A percentile compares a stretch with the other conserved stretches of the same genome.
Evolutionary conservation across 257 asterid species (phyloP).

Genomic region (Lycium ferocissimum): DNA sequence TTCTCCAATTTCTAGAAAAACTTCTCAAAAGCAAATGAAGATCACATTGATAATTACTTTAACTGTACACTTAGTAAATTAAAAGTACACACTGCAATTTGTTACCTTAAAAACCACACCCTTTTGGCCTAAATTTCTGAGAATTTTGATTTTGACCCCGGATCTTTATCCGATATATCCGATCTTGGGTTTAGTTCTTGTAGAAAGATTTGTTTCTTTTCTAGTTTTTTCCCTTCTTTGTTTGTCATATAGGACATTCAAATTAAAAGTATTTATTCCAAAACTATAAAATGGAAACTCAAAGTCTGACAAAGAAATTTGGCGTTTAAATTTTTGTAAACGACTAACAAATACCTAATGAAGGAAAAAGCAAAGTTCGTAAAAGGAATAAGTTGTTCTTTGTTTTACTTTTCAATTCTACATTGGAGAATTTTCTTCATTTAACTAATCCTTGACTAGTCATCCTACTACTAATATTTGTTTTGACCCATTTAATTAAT

Average conservation of each 20-base stretch:
- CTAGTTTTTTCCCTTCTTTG: too few species aligned
- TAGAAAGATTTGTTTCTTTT: neutral
- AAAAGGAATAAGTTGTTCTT: neutral
- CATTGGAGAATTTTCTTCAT: neutral
- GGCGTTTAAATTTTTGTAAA: neutral
- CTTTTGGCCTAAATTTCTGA: neutral
- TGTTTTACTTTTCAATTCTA: neutral
- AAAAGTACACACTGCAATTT: neutral
- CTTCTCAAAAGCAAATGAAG: constrained; percentile 41
- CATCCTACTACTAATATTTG: neutral
- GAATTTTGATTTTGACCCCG: neutral
- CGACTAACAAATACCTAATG: neutral
- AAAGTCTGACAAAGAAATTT: neutral
- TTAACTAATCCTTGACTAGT: neutral
- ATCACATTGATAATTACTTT: constrained; percentile 29
- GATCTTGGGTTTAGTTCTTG: constrained; percentile 14
- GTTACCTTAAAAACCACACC: constrained; percentile 30
- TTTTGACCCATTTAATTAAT: neutral
- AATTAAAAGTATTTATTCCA: neutral
- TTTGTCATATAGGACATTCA: neutral
- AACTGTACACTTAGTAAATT: constrained; percentile 28
- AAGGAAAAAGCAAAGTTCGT: neutral
- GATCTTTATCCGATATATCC: constrained; percentile 18
- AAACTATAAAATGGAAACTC: neutral
- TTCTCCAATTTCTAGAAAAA: constrained; percentile 32